phyloP scores from a whole-genome alignment of 305 asterid species.

The Coffea humblotiana region DNA sequence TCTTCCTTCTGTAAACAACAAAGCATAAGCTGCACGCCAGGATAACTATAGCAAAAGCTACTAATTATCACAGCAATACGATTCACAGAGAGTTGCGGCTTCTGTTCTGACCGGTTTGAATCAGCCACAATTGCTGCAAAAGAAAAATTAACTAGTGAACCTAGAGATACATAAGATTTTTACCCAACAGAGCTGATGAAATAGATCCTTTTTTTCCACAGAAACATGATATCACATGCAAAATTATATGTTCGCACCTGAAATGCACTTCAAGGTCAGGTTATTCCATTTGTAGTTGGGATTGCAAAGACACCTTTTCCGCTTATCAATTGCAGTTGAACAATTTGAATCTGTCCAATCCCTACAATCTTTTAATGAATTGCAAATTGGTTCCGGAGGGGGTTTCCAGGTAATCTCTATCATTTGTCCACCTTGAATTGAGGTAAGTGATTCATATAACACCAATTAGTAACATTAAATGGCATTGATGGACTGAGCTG shows the following conservation, averaged over 20 bases:
- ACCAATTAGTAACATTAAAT: constrained; percentile 17
- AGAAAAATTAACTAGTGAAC: background rate
- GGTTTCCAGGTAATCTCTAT: constrained; percentile 27
- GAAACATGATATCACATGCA: background rate
- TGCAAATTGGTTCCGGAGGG: constrained; percentile 28
- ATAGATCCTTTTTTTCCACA: background rate
- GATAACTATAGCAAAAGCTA: constrained; percentile 26
- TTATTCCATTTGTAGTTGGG: constrained; percentile 23
- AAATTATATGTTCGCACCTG: background rate
- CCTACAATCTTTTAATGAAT: constrained; percentile 12
- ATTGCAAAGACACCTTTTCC: constrained; percentile 28
- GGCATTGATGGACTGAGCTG: constrained; percentile 19
- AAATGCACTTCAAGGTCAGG: constrained; percentile 4
- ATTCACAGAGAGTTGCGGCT: background rate
- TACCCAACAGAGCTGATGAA: background rate
- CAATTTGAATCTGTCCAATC: constrained; percentile 31
- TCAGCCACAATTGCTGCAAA: background rate
- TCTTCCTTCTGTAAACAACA: constrained; percentile 20
- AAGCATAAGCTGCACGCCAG: constrained; percentile 23
- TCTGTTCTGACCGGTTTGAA: background rate
- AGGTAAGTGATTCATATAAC: constrained; percentile 8
- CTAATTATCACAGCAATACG: background rate
- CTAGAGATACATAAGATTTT: too few relatives aligned
- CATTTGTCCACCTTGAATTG: background rate
- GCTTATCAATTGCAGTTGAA: background rate